Evolutionary conservation across 352 stramenopile genomes (phyloP), one percentile per base, ranked within the genome.

Genomic region (Globisporangium nagaii): DNA sequence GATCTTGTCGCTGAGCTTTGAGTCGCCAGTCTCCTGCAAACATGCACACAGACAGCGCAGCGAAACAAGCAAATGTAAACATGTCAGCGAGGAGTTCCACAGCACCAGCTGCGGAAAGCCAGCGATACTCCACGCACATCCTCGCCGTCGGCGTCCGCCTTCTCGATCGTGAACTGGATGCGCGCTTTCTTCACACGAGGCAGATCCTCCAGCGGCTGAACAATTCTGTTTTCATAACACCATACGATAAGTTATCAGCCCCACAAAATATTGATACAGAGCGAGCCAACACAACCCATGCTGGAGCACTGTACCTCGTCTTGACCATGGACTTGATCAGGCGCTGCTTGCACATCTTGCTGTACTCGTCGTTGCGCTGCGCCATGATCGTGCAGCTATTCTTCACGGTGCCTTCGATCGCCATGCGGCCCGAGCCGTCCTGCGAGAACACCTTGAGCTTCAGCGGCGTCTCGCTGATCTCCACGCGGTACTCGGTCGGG

Each of bases 291-390:
- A 32, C 35, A 17, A 42, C 36, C 20, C 25, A 36, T 9, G 22
- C 41, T 24, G 9, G 20, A 22, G 20, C 10, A 37, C 51, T 11
- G 34, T 49, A 86, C 77, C 76, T 71, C 22, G 81, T 82, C 64
- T 89, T 89, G 55, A 89, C 75, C 84, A 94, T 93, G 35, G 81
- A 90, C 58, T 91, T 92, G 60, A 93, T 87, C 58, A 92, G 56
- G 5, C 84, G 76, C 54, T 92, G 75, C 62, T 90, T 89, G 63
- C 79, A 85, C 62, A 91, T 71, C 45, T 88, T 88, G 59, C 78
- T 91, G 70, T 94, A 94, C 56, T 89, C 72, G 54, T 89, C 81
- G 48, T 91, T 91, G 27, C 71, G 76, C 60, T 90, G 78, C 24
- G 84, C 81, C 74, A 93, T 89, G 60, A 94, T 71, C 46, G 76